phyloP scores from a whole-genome alignment of 148 eudicot species.

The Diospyros kaki region DNA sequence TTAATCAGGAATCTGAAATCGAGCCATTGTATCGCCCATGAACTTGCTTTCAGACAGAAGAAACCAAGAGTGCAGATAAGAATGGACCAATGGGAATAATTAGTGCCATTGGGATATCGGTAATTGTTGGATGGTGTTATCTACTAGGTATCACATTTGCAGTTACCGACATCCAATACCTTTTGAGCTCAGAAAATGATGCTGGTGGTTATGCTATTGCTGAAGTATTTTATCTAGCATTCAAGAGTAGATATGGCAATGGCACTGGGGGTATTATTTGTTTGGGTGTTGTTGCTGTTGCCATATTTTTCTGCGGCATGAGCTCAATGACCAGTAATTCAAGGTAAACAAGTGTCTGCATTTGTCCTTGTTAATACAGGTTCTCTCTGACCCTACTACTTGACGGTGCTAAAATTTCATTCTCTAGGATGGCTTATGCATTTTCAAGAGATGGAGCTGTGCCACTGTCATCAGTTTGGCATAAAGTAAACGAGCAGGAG shows the following conservation, averaged over 20 bases:
- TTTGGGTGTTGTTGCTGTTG: conserved; percentile 79
- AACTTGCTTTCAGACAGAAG: conserved; percentile 65
- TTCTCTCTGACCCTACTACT: not conserved
- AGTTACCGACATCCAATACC: conserved; percentile 73
- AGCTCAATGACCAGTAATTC: conserved; percentile 94
- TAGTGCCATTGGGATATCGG: conserved; percentile 83
- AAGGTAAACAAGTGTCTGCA: conserved; percentile 41
- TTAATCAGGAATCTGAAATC: conserved; percentile 8
- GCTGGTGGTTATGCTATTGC: conserved; percentile 98
- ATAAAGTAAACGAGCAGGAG: conserved; percentile 82
- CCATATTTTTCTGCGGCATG: conserved; percentile 95
- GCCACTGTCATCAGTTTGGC: conserved; percentile 91
- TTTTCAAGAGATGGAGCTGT: conserved; percentile 99
- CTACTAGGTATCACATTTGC: conserved; percentile 90
- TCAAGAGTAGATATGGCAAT: conserved; percentile 72
- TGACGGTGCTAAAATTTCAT: not conserved
- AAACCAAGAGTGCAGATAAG: conserved; percentile 85
- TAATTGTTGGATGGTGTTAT: conserved; percentile 91
- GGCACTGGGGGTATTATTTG: conserved; percentile 87
- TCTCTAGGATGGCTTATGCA: conserved; percentile 85
- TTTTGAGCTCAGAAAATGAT: conserved; percentile 60
- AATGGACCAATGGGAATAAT: conserved; percentile 97
- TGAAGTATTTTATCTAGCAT: conserved; percentile 72
- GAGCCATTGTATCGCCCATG: conserved; percentile 6
- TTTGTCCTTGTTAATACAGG: not conserved